Base-by-base conservation (phyloP, 805 yeast species). In the Sugiyamaella chiloensis region DNA sequence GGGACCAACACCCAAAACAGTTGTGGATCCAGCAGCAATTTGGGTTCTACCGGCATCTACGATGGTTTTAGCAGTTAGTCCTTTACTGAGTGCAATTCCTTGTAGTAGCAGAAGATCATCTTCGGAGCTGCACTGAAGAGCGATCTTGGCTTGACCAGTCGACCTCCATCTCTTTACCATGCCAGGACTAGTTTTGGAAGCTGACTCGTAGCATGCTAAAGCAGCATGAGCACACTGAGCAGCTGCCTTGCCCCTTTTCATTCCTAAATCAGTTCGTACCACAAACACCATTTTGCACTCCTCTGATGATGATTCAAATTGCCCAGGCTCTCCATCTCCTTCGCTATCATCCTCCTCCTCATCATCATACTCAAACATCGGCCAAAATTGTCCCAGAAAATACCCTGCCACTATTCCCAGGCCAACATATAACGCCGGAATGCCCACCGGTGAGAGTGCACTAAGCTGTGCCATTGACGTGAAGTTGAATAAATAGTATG, bases 161-260 rank as follows among this genome's bases (percentile, higher is more conserved):
- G 72, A 66, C 48, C 80, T 78, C 99, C 99, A 93, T 54, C 91
- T 73, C 9, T 69, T 65, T 8, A 89, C 74, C 72, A 85, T 65
- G 9, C 70, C 71, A 12, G 87, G 82, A 53, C 86, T 82, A 52
- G 79, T 76, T 3, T 74, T 71, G 4, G 73, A 75, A 1, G 79
- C 71, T 21, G 61, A 55, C 59, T 85, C 82, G 67, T 86, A 93
- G 57, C 93, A 80, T 0, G 93, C 90, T 27, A 93, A 74, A 0
- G 98, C 95, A n/a, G 99, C 99, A 69, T 93, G 99, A 31, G 89
- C 83, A 66, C 98, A 91, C 63, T 93, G 99, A 4, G 99, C 99
- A 3, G 98, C 97, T 2, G 87, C 83, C 63, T 93, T 93, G 19
- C 99, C 99, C 66, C 87, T 88, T 26, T 85, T 81, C 98, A 93